phyloP scores from a whole-genome alignment of 352 stramenopile genomes.

The Peronospora farinosa region DNA sequence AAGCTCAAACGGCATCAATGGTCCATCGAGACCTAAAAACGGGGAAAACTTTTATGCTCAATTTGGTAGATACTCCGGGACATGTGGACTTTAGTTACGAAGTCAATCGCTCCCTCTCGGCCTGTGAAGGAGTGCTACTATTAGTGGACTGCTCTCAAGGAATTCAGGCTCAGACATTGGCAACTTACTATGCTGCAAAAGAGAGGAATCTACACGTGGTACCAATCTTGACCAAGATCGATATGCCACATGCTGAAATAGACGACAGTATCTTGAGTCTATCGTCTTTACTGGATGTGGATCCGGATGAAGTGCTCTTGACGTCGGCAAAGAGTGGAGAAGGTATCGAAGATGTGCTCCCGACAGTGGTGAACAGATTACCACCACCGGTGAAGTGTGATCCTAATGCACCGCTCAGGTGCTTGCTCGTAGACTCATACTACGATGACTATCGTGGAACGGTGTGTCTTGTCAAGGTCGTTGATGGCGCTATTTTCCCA shows the following conservation, averaged over 20 bases:
- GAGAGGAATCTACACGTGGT: slow-evolving; percentile 95
- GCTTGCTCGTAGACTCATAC: slow-evolving; percentile 96
- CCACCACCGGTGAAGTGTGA: slow-evolving; percentile 56
- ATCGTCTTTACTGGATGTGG: slow-evolving; percentile 77
- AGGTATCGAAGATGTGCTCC: slow-evolving; percentile 81
- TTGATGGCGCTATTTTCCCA: slow-evolving; percentile 88
- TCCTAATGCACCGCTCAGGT: slow-evolving; percentile 70
- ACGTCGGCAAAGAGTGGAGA: slow-evolving; percentile 94
- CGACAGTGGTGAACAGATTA: slow-evolving; percentile 74
- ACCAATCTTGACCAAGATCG: slow-evolving; percentile 96
- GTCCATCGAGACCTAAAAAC: slow-evolving; percentile 70
- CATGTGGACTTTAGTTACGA: slow-evolving; percentile 99
- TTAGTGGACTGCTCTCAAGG: slow-evolving; percentile 96
- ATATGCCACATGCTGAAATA: slow-evolving; percentile 94
- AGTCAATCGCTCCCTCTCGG: slow-evolving; percentile 92
- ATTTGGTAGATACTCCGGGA: slow-evolving; percentile 95
- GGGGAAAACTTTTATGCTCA: slow-evolving; percentile 89
- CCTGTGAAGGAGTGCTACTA: slow-evolving; percentile 96
- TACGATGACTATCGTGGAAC: slow-evolving; percentile 94
- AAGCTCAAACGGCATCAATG: slow-evolving; percentile 96
- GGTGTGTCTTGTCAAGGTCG: slow-evolving; percentile 91
- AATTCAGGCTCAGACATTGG: slow-evolving; percentile 97
- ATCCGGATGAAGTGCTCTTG: slow-evolving; percentile 92
- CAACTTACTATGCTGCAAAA: slow-evolving; percentile 93
- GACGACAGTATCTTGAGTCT: slow-evolving; percentile 81